A percentile compares a stretch with the other conserved stretches of the same genome.
These are phyloP conservation scores for Penicillium herquei DNA, from an alignment of 495 filamentous ascomycete species.

Conservation along the genomic window DNA sequence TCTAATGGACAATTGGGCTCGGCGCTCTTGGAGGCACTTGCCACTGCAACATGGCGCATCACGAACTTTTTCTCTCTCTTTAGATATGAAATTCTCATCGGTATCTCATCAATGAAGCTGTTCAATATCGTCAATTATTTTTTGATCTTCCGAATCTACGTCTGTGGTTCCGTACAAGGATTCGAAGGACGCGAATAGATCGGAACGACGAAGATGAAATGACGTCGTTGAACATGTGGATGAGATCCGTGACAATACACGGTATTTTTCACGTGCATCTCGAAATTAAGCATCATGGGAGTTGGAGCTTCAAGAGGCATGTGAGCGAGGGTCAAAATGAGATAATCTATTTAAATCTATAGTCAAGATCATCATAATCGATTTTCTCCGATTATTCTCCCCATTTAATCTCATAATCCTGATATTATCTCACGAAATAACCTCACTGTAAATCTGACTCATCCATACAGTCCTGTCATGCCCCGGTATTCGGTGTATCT, in stretches of 20 bases:
- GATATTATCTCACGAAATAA: background rate
- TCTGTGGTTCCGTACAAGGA: background rate
- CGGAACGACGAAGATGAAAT: conserved; percentile 17
- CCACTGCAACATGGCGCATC: background rate
- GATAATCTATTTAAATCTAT: background rate
- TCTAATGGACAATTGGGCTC: conserved; percentile 33
- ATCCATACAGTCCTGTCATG: conserved; percentile 24
- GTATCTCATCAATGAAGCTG: conserved; percentile 9
- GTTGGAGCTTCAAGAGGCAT: background rate
- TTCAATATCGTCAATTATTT: background rate
- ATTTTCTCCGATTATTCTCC: background rate
- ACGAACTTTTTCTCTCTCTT: background rate
- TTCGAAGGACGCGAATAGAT: conserved; percentile 5
- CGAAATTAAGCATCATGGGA: background rate
- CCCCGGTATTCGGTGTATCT: conserved; percentile 30
- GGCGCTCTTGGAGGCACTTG: conserved; percentile 5
- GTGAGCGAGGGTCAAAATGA: background rate
- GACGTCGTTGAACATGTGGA: conserved; percentile 35
- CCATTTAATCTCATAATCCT: background rate
- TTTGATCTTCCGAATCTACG: background rate
- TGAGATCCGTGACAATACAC: conserved; percentile 25
- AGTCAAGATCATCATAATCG: background rate
- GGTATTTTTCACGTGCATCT: conserved; percentile 26
- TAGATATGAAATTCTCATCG: conserved; percentile 5
- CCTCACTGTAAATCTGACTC: conserved; percentile 13